Base-by-base conservation (phyloP, 148 eudicot species). In the Talinum fruticosum region DNA sequence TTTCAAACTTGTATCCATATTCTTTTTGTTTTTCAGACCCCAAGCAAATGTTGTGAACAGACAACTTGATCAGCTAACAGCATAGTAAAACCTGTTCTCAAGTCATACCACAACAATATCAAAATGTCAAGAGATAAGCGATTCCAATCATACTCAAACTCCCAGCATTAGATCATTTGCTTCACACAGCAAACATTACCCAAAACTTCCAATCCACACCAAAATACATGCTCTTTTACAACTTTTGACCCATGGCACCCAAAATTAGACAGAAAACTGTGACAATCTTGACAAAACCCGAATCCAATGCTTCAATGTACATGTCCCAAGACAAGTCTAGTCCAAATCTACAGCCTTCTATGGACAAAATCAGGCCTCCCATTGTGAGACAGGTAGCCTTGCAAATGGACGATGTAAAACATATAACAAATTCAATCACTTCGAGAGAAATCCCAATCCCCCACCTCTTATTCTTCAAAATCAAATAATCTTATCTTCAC, bases 21-120 rank as follows among this genome's bases (percentile, higher is more conserved):
- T 83, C 29, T 82, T 79, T 10, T 83, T 79, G 32, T 83, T 75
- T 19, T 78, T 80, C n/a, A 82, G 79, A 44, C 29, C 84, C 79
- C 70, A 82, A 86, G 86, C 81, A 83, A 8, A 83, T 84, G 66
- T 86, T 69, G 41, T 76, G 78, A 61, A 87, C 85, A 57, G 86
- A 87, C 72, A 88, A 75, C 66, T 71, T 74, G 29, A 67, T 54
- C 35, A 33, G 70, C 68, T 72, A 45, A 72, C 37, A 35, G 15
- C 78, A 75, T 74, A 33, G 75, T 26, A 29, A 49, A 75, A 38
- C 64, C 16, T 8, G 53, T 66, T 45, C 15, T 51, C 4, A 73
- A 66, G 30, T 72, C 78, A 32, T 57, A 16, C 75, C 49, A 45
- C 13, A 37, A 5, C 33, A n/a, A 61, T 30, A 78, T 7, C 74